These are phyloP conservation scores for Linum lewisii DNA, from an alignment of 345 rosid genomes.

Conservation along the genomic window DNA sequence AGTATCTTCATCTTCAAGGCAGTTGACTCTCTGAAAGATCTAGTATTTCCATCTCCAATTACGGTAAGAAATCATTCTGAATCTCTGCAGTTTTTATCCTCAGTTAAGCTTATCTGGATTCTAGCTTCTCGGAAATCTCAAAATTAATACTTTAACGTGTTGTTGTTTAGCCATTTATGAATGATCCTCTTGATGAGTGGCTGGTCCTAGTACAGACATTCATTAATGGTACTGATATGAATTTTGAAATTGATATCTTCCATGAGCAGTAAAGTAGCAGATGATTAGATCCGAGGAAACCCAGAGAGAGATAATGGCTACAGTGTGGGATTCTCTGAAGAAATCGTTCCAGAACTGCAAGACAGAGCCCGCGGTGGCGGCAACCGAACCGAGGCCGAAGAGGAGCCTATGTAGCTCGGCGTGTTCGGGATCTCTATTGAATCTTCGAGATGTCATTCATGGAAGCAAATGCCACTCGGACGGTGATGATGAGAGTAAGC, in stretches of 20 bases:
- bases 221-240: not conserved
- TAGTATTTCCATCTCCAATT: no score
- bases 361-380: constrained; percentile 24
- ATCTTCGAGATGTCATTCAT: constrained; percentile 28
- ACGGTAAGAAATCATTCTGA: not conserved
- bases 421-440: constrained; percentile 35
- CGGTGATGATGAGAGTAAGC: not conserved
- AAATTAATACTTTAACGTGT: not conserved
- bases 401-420: constrained; percentile 13
- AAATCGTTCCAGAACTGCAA: constrained; percentile 33
- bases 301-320: constrained; percentile 21
- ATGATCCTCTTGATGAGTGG: not conserved
- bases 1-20: not conserved
- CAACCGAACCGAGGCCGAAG: constrained; percentile 18
- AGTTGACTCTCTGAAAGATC: not conserved
- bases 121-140: not conserved
- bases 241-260: no score
- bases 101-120: not conserved
- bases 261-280: not conserved
- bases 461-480: constrained; percentile 27
- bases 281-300: no score
- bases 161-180: not conserved
- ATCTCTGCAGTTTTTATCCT: not conserved
- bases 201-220: not conserved
- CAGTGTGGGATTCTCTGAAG: constrained; percentile 40